phyloP scores from a whole-genome alignment of 768 basidiomycete genomes.

The Lyophyllum semitale region DNA sequence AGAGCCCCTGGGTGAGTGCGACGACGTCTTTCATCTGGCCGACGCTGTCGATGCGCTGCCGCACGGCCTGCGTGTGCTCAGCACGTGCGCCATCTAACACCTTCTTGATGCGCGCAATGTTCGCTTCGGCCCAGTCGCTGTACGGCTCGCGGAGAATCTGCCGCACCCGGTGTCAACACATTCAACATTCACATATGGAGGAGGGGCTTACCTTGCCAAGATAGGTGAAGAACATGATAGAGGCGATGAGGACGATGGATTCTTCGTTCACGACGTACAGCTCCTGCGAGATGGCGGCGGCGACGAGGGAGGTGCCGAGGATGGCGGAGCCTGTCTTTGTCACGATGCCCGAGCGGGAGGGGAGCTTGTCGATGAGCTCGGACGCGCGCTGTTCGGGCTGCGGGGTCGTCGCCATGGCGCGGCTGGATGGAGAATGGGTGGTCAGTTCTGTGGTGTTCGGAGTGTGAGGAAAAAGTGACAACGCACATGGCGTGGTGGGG shows the following conservation, averaged over 20 bases:
- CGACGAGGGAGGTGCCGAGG: constrained; percentile 85
- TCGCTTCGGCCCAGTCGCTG: constrained; percentile 86
- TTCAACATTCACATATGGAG: background rate
- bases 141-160: constrained; percentile 86
- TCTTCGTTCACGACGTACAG: constrained; percentile 98
- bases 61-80: constrained; percentile 92
- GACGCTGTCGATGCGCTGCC: constrained; percentile 90
- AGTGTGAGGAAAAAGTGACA: no score
- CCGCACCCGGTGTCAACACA: constrained; percentile 9
- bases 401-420: constrained; percentile 62
- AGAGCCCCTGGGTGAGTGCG: constrained; percentile 85
- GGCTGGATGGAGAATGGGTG: constrained; percentile 41
- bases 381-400: constrained; percentile 87
- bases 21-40: constrained; percentile 96
- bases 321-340: constrained; percentile 95
- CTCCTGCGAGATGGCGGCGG: constrained; percentile 94
- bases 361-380: constrained; percentile 86
- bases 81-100: constrained; percentile 81
- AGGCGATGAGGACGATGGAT: constrained; percentile 84
- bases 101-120: constrained; percentile 81
- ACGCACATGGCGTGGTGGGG: constrained; percentile 49
- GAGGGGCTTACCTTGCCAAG: constrained; percentile 67
- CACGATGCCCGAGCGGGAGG: constrained; percentile 82
- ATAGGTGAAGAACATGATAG: constrained; percentile 79
- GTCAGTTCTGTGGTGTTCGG: no score